Evolutionary conservation across 2,329 filamentous ascomycete genomes (phyloP).

Genomic region (Lizonia empirigonia): DNA sequence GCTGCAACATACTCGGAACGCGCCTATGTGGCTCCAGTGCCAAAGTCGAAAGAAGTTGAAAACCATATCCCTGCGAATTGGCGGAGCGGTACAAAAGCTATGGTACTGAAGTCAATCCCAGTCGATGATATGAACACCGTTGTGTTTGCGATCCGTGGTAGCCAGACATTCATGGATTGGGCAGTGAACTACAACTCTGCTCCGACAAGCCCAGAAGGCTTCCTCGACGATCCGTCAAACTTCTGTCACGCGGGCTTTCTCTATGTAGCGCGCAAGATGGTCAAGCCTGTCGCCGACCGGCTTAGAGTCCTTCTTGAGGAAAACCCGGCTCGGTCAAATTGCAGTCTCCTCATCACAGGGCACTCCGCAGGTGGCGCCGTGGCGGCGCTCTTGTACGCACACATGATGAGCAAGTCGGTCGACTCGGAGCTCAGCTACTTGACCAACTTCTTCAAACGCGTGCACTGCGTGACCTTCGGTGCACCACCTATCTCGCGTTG

Average conservation of each 20-base stretch:
- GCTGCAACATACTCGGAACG: conserved; percentile 78
- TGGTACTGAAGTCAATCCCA: conserved; percentile 81
- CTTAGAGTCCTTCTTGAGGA: conserved; percentile 73
- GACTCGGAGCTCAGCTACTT: conserved; percentile 72
- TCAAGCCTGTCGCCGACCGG: conserved; percentile 71
- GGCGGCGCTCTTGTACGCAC: conserved; percentile 76
- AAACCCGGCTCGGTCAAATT: conserved; percentile 67
- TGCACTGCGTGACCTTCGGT: conserved; percentile 88
- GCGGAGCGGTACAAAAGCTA: conserved; percentile 77
- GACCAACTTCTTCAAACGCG: conserved; percentile 72
- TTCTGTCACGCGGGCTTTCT: conserved; percentile 83
- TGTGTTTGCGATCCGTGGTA: conserved; percentile 83
- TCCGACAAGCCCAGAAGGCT: conserved; percentile 68
- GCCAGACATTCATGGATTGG: conserved; percentile 83
- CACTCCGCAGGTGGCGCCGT: conserved; percentile 87
- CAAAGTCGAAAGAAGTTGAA: conserved; percentile 66
- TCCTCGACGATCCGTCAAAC: conserved; percentile 79
- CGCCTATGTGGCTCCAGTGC: conserved; percentile 66
- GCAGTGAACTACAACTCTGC: conserved; percentile 77
- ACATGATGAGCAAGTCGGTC: conserved; percentile 72
- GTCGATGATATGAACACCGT: conserved; percentile 79
- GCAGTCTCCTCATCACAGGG: conserved; percentile 80
- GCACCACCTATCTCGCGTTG: conserved; percentile 76
- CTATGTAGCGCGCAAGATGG: conserved; percentile 74
- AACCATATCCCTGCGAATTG: conserved; percentile 74